phyloP scores from a whole-genome alignment of 805 yeast genomes.

The Tanozyma kutaoensis region DNA sequence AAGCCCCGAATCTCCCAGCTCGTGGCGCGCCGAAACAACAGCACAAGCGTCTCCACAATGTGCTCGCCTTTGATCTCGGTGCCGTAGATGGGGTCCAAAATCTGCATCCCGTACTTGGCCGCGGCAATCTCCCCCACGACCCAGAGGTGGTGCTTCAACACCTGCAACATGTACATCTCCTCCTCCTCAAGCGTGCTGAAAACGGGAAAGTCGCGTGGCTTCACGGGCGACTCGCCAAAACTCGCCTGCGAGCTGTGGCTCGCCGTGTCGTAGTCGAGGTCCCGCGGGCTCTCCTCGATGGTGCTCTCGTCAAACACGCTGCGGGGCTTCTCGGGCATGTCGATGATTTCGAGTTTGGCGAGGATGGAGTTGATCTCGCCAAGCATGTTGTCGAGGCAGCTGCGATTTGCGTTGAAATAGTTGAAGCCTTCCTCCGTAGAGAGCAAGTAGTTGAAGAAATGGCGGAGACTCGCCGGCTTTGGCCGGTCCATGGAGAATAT shows the following conservation, averaged over 20 bases:
- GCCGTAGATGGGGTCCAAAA: slow-evolving; percentile 19
- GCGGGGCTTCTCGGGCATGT: too few relatives aligned
- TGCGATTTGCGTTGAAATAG: slow-evolving; percentile 28
- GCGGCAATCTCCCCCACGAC: slow-evolving; percentile 76
- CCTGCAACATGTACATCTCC: slow-evolving; percentile 13
- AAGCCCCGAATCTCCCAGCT: slow-evolving; percentile 57
- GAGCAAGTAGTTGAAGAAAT: slow-evolving; percentile 71
- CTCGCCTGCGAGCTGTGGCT: not conserved
- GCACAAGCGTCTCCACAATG: slow-evolving; percentile 36
- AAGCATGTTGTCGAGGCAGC: slow-evolving; percentile 6
- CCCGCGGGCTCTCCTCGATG: not conserved
- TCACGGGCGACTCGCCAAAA: too few relatives aligned
- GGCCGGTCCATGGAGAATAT: not conserved
- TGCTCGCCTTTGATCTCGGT: slow-evolving; percentile 6
- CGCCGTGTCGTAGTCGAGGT: not conserved
- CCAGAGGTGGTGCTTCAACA: slow-evolving; percentile 73
- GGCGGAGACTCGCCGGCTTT: slow-evolving; percentile 14
- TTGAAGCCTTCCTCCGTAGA: slow-evolving; percentile 71
- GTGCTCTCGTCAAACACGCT: too few relatives aligned
- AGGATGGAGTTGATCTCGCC: too few relatives aligned
- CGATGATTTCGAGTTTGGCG: too few relatives aligned
- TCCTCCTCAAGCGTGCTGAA: slow-evolving; percentile 12
- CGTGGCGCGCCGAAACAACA: slow-evolving; percentile 15
- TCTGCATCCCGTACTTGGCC: slow-evolving; percentile 49
- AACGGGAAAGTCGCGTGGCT: too few relatives aligned